Evolutionary conservation across 345 rosid genomes (phyloP), one percentile per base, ranked within the genome.

Genomic region (Populus ilicifolia): DNA sequence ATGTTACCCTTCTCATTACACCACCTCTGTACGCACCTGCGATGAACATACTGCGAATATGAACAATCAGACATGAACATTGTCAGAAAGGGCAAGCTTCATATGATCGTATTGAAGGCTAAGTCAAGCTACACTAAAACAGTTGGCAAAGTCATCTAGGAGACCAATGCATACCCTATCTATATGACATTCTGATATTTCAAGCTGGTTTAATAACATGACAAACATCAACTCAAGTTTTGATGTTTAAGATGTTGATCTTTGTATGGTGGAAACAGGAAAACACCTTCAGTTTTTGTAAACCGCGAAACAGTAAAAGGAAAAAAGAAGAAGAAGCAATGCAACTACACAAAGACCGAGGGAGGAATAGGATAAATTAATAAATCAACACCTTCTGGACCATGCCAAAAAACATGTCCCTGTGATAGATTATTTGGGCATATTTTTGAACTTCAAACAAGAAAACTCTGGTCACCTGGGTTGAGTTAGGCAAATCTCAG

Each of bases 21-120:
- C 84, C 84, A 81, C 43, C 76, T 78, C 69, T 81, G 84, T 17
- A 81, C 84, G 35, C 84, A 81, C 71, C 78, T 81, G 79, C 84
- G 78, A 64, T 81, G 84, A n/a, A 81, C 84, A 81, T 62, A 81
- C 84, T 81, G 79, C 38, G 41, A 73, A 52, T 69, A 77, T 12
- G 69, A 73, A 78, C 52, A 27, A 64, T 74, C 69, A 72, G 73
- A 46, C 52, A 46, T 46, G 52, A 46, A 46, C 18, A 46, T 14
- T 46, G 20, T 25, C 5, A 70, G 56, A 41, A 33, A 66, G 0
- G 20, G 68, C 39, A 67, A 69, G 35, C 12, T 36, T 1, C 13
- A 2, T 8, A 23, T 46, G 52, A 14, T 46, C 18, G 52, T 1
- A 23, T 61, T 6, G 30, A 61, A 21, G 65, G 65, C 52, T 46